Evolutionary conservation across 164 flowering plant species (phyloP).

Genomic region (Aristolochia fimbriata): DNA sequence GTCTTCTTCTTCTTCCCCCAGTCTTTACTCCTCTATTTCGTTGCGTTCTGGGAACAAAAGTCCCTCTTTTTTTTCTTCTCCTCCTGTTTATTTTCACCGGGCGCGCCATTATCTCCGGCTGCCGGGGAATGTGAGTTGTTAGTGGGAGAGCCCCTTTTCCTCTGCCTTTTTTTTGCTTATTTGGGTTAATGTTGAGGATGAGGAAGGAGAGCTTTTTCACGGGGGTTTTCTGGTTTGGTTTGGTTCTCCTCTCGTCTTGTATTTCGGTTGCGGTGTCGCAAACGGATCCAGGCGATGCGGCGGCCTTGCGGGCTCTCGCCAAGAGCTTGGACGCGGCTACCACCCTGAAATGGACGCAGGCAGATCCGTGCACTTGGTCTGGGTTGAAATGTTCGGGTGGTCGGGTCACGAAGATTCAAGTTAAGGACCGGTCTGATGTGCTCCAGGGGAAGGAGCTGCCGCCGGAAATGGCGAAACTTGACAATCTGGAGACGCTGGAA

Average conservation of each 20-base stretch:
- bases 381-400: conserved; percentile 40
- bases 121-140: too few relatives aligned
- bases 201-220: too few relatives aligned
- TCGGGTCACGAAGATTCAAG: conserved; percentile 65
- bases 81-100: too few relatives aligned
- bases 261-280: not conserved
- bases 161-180: too few relatives aligned
- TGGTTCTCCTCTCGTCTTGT: not conserved
- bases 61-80: not conserved
- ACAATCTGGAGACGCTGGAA: conserved; percentile 52
- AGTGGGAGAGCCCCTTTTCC: too few relatives aligned
- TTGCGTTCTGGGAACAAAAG: not conserved
- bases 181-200: too few relatives aligned
- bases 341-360: conserved; percentile 7
- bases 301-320: conserved; percentile 4
- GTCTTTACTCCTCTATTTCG: too few relatives aligned
- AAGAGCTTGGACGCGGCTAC: conserved; percentile 3
- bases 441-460: conserved; percentile 57
- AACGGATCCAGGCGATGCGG: not conserved
- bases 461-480: conserved; percentile 28
- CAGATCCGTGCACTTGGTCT: conserved; percentile 69
- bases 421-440: conserved; percentile 27
- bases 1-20: not conserved
- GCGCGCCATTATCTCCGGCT: too few relatives aligned
- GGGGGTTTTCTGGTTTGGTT: not conserved